Evolutionary conservation across 2,329 filamentous ascomycete genomes (phyloP).

Genomic region (Sporothrix sp.): DNA sequence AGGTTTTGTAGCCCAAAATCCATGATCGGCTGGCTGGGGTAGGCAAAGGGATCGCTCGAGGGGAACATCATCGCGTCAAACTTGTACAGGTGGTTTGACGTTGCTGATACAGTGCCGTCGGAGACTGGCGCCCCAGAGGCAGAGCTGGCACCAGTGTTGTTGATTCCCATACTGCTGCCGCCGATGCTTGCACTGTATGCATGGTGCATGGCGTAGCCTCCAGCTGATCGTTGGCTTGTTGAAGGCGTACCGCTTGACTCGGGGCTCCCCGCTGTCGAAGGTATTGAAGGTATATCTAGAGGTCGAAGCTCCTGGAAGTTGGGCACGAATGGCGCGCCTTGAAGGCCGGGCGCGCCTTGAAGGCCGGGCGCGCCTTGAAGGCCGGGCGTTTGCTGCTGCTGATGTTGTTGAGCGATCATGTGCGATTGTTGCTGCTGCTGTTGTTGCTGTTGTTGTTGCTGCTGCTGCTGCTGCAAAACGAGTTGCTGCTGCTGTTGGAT

Average conservation of each 20-base stretch:
- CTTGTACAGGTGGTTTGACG: slow-evolving; percentile 49
- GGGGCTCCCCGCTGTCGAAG: slow-evolving; percentile 32
- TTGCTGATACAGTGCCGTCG: not conserved
- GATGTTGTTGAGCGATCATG: not conserved
- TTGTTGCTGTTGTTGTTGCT: slow-evolving; percentile 14
- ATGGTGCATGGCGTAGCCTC: slow-evolving; percentile 21
- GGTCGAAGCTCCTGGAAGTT: slow-evolving; percentile 37
- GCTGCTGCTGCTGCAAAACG: not conserved
- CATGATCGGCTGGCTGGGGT: slow-evolving; percentile 64
- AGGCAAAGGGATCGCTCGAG: slow-evolving; percentile 66
- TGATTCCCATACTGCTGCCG: not conserved
- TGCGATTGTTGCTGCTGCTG: slow-evolving; percentile 1
- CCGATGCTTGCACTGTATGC: slow-evolving; percentile 10
- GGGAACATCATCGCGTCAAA: slow-evolving; percentile 74
- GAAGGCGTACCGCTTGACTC: slow-evolving; percentile 26
- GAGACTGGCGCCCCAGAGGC: not conserved
- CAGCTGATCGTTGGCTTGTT: slow-evolving; percentile 22
- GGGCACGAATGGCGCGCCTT: slow-evolving; percentile 26
- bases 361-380: slow-evolving; percentile 21
- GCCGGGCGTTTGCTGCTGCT: slow-evolving; percentile 11
- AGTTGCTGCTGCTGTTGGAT: slow-evolving; percentile 18
- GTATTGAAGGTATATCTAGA: slow-evolving; percentile 36
- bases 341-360: slow-evolving; percentile 16
- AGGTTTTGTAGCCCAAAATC: slow-evolving; percentile 28
- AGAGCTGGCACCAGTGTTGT: not conserved